Base-by-base conservation (phyloP, 371 early-diverging fungal genomes). In the Mucor plumbeus region DNA sequence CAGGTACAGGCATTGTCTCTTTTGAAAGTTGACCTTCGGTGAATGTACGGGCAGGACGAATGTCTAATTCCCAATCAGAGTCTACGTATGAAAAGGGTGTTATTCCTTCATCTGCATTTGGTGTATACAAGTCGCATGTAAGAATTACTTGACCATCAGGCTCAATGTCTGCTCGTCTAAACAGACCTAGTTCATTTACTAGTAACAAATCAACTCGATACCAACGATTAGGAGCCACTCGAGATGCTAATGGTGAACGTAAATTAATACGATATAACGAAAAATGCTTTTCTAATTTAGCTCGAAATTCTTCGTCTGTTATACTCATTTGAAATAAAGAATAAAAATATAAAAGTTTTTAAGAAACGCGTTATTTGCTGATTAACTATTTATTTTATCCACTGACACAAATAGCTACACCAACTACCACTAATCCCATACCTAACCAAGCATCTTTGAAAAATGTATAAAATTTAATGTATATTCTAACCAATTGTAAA, bases 321-420 rank as follows among this genome's bases (percentile, higher is more conserved):
- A 74, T 43, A 13, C 68, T 65, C 68, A 68, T 56, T 9, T 15
- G n/a, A 13, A 59, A 21, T 26, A 54, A 14, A 26, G 15, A 54
- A 54, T 1, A 40, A 61, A 48, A 61, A 50, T n/a, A 38, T 26
- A 34, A 47, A 61, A 44, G 34, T 43, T 60, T 60, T 34, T 11
- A 60, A 44, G 34, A 43, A 55, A n/a, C n/a, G 43, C 31, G 36
- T 26, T 26, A 3, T 26, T 26, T 26, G 26, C 8, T 59, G 1
- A 11, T 7, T 1, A 38, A 9, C 5, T 38, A 38, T 63, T 63
- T 17, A 55, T 56, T 44, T 44, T 65, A 40, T 68, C 81, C 77
- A 59, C 78, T 76, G 1, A 90, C 88, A 65, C 91, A 92, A 15
- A 91, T 79, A 3, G 78, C 81, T 1, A 90, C 90, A n/a, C 92